Conservation (phyloP, 2,329 filamentous ascomycete genomes). For the Epichloe typhina region DNA sequence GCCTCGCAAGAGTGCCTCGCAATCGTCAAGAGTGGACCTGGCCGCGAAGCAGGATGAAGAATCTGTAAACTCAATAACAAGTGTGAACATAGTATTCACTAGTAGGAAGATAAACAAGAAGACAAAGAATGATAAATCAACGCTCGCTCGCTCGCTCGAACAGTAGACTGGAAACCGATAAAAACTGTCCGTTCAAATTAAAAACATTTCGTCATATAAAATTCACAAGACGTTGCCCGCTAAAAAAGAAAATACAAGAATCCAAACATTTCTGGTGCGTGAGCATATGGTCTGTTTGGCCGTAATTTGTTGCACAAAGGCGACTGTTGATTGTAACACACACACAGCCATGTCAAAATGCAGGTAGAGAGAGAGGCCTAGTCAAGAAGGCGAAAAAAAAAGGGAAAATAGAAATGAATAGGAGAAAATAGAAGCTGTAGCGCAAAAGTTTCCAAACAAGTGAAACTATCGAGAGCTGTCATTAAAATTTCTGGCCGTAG, state of each 20-base stretch:
- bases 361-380: background rate
- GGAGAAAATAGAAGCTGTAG: slow-evolving; percentile 2
- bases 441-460: slow-evolving; percentile 5
- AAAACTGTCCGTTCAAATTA: background rate
- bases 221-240: background rate
- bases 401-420: slow-evolving; percentile 2
- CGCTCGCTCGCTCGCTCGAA: slow-evolving; percentile 6
- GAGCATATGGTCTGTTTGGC: slow-evolving; percentile 4
- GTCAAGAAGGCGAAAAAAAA: background rate
- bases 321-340: background rate
- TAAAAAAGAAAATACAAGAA: background rate
- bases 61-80: background rate
- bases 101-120: background rate
- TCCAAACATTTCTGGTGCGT: slow-evolving; percentile 3
- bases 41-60: background rate
- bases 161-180: background rate
- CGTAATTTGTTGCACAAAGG: background rate
- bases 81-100: background rate
- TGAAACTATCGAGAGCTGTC: slow-evolving; percentile 8
- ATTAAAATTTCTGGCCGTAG: slow-evolving; percentile 15
- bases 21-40: background rate
- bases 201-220: background rate
- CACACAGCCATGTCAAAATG: background rate
- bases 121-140: background rate
- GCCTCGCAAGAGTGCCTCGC: background rate